Evolutionary conservation across 331 rosid species (phyloP).

Genomic region (Phaseolus coccineus): DNA sequence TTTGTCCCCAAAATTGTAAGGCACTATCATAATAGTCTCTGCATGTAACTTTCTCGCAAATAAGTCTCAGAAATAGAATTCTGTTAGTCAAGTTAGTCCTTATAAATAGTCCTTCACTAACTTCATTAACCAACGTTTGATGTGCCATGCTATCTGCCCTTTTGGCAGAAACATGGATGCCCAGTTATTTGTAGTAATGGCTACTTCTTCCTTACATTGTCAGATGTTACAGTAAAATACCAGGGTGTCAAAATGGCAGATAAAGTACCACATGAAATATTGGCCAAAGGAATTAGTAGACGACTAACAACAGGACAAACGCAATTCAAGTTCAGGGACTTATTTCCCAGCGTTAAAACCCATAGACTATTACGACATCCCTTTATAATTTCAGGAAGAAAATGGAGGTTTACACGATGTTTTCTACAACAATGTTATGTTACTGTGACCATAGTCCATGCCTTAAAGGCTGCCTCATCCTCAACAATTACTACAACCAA

Average conservation of each 20-base stretch:
- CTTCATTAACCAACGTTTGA: background rate
- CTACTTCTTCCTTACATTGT: background rate
- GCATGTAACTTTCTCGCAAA: background rate
- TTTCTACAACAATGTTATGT: conserved; percentile 18
- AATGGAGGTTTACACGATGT: background rate
- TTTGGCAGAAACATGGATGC: background rate
- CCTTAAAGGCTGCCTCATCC: conserved; percentile 18
- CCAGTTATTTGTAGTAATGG: background rate
- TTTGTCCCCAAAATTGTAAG: background rate
- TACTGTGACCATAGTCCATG: conserved; percentile 1
- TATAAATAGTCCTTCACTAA: background rate
- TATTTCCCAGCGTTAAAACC: background rate
- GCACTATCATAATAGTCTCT: background rate
- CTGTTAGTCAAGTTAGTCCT: background rate
- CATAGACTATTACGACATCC: background rate
- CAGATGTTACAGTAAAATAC: background rate
- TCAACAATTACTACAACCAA: conserved; percentile 13
- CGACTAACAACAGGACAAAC: background rate
- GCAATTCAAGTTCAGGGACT: background rate
- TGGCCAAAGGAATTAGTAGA: background rate
- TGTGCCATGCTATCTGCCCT: background rate
- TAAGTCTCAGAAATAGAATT: background rate
- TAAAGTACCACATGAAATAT: background rate
- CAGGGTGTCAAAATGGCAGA: background rate
- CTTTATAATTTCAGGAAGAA: background rate